A percentile compares a stretch with the other conserved stretches of the same genome.
phyloP scores from a whole-genome alignment of 345 rosid species.

The Aurinia saxatilis region DNA sequence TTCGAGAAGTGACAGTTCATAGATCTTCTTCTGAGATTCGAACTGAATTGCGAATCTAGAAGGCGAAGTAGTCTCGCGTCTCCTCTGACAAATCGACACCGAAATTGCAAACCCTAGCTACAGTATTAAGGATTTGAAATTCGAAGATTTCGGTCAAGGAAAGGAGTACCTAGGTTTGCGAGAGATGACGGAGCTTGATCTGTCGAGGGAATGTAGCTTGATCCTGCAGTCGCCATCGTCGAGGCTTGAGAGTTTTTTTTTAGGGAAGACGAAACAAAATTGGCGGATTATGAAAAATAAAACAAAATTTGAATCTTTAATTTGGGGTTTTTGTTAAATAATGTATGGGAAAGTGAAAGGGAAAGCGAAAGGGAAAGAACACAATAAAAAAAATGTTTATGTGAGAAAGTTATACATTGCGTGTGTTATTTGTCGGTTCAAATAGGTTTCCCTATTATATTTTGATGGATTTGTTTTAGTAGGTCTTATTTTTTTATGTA shows the following conservation, averaged over 20 bases:
- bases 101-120: slow-evolving; percentile 6
- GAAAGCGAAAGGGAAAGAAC: too few species aligned
- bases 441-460: too few species aligned
- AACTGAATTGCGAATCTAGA: neutral
- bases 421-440: too few species aligned
- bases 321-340: neutral
- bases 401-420: too few species aligned
- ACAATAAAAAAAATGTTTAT: too few species aligned
- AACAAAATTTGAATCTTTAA: too few species aligned
- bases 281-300: neutral
- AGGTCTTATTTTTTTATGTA: too few species aligned
- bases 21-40: neutral
- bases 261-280: neutral
- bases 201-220: slow-evolving; percentile 19
- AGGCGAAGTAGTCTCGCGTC: neutral
- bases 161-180: slow-evolving; percentile 7
- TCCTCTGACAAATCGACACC: slow-evolving; percentile 3
- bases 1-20: neutral
- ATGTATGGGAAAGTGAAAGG: too few species aligned
- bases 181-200: slow-evolving; percentile 12
- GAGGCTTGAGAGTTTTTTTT: slow-evolving; percentile 6
- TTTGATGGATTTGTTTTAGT: too few species aligned
- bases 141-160: neutral
- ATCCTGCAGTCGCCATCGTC: slow-evolving; percentile 22
- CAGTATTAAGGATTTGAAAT: neutral